Conservation (phyloP, 257 asterid species). For the Fraxinus cuspidata region DNA sequence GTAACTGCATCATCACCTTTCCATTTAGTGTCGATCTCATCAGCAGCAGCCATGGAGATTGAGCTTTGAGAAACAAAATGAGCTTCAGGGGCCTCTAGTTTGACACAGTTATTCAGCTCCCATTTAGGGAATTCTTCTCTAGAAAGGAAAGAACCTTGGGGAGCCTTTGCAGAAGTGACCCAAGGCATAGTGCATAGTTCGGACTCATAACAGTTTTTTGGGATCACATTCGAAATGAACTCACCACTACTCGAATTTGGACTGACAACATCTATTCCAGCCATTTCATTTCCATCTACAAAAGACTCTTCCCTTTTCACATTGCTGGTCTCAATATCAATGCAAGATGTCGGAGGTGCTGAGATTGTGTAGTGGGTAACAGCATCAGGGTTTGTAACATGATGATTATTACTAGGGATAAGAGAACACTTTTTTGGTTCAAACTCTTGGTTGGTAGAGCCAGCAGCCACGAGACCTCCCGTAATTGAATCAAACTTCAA, state of each 20-base stretch:
- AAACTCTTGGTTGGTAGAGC: slow-evolving; percentile 33
- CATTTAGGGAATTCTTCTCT: slow-evolving; percentile 22
- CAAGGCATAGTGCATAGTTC: slow-evolving; percentile 30
- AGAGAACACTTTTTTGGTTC: slow-evolving; percentile 21
- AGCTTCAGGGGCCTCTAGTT: slow-evolving; percentile 18
- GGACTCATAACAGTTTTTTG: slow-evolving; percentile 24
- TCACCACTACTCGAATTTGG: slow-evolving; percentile 1
- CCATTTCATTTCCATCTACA: slow-evolving; percentile 26
- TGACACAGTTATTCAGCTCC: slow-evolving; percentile 8
- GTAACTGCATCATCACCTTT: slow-evolving; percentile 19
- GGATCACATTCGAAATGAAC: slow-evolving; percentile 3
- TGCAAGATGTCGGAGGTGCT: slow-evolving; percentile 27
- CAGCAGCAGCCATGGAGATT: slow-evolving; percentile 29
- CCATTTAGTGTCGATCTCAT: slow-evolving; percentile 21
- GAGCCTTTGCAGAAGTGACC: slow-evolving; percentile 30
- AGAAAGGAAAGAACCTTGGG: slow-evolving; percentile 28
- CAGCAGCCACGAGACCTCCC: slow-evolving; percentile 48
- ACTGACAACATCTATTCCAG: slow-evolving; percentile 6
- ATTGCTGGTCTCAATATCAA: slow-evolving; percentile 15
- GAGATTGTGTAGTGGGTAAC: slow-evolving; percentile 14
- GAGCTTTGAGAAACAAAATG: slow-evolving; percentile 30
- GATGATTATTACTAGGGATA: slow-evolving; percentile 16
- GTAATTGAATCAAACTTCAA: slow-evolving; percentile 52
- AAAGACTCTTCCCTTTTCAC: slow-evolving; percentile 43
- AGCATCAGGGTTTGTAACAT: slow-evolving; percentile 12